phyloP scores from a whole-genome alignment of 2,329 filamentous ascomycete genomes.

The Alternaria rosae region DNA sequence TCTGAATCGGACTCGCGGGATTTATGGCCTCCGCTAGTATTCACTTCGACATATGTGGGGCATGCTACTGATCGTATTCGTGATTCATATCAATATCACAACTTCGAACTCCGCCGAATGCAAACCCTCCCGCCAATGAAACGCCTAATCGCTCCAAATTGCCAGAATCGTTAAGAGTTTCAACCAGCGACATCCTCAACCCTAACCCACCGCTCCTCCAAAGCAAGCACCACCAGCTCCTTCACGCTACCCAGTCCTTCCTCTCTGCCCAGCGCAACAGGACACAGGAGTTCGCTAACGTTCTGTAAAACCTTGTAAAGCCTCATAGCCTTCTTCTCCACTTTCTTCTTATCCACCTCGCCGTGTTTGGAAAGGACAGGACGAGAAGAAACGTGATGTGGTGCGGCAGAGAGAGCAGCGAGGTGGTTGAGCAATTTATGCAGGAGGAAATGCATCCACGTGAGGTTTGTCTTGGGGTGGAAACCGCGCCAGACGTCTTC shows the following conservation, averaged over 20 bases:
- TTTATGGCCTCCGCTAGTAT: not conserved
- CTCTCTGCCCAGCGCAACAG: slow-evolving; percentile 40
- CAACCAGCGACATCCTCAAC: slow-evolving; percentile 41
- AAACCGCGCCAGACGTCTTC: slow-evolving; percentile 59
- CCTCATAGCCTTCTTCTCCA: slow-evolving; percentile 47
- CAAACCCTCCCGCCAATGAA: not conserved
- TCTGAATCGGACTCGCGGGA: not conserved
- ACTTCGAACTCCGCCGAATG: not conserved
- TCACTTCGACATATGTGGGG: not conserved
- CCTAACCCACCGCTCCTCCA: slow-evolving; percentile 46
- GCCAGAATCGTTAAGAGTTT: not conserved
- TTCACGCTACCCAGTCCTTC: slow-evolving; percentile 37
- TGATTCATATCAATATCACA: not conserved
- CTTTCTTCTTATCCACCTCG: slow-evolving; percentile 19
- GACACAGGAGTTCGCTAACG: slow-evolving; percentile 51
- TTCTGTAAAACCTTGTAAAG: slow-evolving; percentile 48
- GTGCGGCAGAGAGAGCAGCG: slow-evolving; percentile 9
- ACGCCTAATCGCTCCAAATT: not conserved
- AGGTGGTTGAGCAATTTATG: slow-evolving; percentile 60
- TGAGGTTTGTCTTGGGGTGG: slow-evolving; percentile 67
- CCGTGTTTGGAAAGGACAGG: slow-evolving; percentile 1
- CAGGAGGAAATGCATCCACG: slow-evolving; percentile 70
- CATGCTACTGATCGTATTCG: not conserved
- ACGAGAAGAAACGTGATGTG: slow-evolving; percentile 8
- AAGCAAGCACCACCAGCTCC: slow-evolving; percentile 45